Evolutionary conservation across 106 monocot species (phyloP), one percentile per base, ranked within the genome.

Genomic region (Agapanthus africanus): DNA sequence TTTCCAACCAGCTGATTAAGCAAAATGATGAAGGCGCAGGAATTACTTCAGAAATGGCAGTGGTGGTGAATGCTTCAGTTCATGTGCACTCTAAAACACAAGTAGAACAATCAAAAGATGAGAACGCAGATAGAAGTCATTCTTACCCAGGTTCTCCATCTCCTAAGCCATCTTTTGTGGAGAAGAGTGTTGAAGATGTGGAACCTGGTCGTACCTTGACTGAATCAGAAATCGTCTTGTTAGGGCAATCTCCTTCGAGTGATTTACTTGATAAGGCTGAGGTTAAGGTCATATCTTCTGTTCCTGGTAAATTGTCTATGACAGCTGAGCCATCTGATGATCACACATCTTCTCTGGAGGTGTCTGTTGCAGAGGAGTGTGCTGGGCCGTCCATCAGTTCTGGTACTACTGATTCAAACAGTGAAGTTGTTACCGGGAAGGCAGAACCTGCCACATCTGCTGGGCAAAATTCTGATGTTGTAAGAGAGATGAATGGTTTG

Each of bases 1-100:
- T 80, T 73, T 63, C 78, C 68, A 73, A 72, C 40, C 85, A 77
- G 61, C 73, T 11, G 16, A 66, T 35, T 63, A 44, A 71, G 46
- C 30, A 32, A 4, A 49, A 41, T 39, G 76, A 47, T 46, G 50
- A 8, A 27, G 44, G 40, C 40, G 38, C 31, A 34, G 41, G 21
- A 40, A 34, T 13, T 38, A 44, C n/a, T n/a, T n/a, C 27, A 38
- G 28, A 57, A 22, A 3, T 16, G 22, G 41, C 54, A 44, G 16
- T 26, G 7, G 56, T 64, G 33, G 49, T 9, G 33, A 59, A 73
- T 73, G 30, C 60, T 63, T 69, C 73, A 23, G 41, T 38, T 77
- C 34, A 57, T 23, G 37, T 13, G 30, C n/a, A 21, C 59, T 28
- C 38, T 77, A 69, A 60, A 30, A 31, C 49, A 37, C 64, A 32